Percentiles rank a stretch among this genome's conserved stretches.
Conservation (phyloP, 352 stramenopile genomes). For the Pythium periplocum region DNA sequence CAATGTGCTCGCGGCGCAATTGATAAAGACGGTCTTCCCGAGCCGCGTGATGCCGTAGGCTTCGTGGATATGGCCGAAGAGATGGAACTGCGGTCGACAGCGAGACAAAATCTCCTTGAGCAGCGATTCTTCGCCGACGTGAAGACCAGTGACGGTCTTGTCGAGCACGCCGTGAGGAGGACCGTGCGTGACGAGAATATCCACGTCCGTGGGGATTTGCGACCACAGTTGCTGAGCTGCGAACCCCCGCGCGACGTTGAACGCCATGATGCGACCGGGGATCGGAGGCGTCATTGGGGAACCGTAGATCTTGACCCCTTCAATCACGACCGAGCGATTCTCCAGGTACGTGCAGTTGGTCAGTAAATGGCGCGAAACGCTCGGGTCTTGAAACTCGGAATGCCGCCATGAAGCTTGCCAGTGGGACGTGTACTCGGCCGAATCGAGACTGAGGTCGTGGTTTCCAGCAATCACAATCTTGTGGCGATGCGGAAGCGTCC, state of each 20-base stretch:
- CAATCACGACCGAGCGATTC: conserved; percentile 59
- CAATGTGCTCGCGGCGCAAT: conserved; percentile 78
- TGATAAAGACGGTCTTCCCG: conserved; percentile 84
- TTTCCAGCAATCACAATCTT: conserved; percentile 83
- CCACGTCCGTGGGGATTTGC: conserved; percentile 66
- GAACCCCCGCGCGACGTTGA: conserved; percentile 63
- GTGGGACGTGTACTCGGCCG: conserved; percentile 51
- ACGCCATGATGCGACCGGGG: conserved; percentile 58
- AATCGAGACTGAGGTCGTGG: conserved; percentile 78
- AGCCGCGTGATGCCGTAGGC: conserved; percentile 72
- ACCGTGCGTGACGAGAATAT: conserved; percentile 88
- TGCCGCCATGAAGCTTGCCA: conserved; percentile 62
- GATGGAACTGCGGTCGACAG: conserved; percentile 74
- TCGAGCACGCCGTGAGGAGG: conserved; percentile 86
- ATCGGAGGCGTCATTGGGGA: conserved; percentile 76
- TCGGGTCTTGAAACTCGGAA: conserved; percentile 59
- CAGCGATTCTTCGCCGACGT: conserved; percentile 79
- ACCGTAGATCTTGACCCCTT: conserved; percentile 71
- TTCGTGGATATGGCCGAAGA: conserved; percentile 93
- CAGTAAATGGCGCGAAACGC: conserved; percentile 39
- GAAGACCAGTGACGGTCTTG: conserved; percentile 44
- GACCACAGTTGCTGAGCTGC: conserved; percentile 61
- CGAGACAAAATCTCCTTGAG: conserved; percentile 76
- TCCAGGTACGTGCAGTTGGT: conserved; percentile 75
- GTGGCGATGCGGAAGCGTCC: conserved; percentile 58